Evolutionary conservation across 257 asterid genomes (phyloP).

Genomic region (Echites panduratus): DNA sequence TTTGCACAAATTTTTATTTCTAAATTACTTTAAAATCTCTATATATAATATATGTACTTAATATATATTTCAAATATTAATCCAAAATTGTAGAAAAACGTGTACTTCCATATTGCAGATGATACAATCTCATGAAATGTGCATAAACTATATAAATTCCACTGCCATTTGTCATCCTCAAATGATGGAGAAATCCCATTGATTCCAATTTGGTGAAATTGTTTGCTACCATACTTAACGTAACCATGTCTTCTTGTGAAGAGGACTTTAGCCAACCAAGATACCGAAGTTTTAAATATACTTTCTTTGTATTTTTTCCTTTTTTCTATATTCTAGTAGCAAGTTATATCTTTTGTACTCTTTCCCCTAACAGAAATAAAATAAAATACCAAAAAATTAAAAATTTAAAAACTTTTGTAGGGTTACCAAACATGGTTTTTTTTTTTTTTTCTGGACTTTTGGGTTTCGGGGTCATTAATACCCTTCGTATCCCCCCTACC

Average conservation of each 20-base stretch:
- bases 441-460: neutral
- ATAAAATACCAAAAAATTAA: no score
- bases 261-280: neutral
- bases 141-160: neutral
- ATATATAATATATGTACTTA: neutral
- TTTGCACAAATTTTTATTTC: neutral
- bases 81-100: neutral
- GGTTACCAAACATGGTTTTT: neutral
- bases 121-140: neutral
- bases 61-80: neutral
- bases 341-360: no score
- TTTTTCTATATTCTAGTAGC: neutral
- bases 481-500: neutral
- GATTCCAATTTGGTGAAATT: slow-evolving; percentile 4
- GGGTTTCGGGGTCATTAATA: neutral
- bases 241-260: neutral
- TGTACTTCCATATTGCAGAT: neutral
- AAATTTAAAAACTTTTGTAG: neutral
- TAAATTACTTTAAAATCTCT: neutral
- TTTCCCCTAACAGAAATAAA: no score
- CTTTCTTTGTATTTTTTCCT: neutral
- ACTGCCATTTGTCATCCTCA: neutral
- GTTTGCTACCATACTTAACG: neutral
- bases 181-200: neutral
- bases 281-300: neutral